Evolutionary conservation across 805 yeast genomes (phyloP).

Genomic region (Pichia membranifaciens): DNA sequence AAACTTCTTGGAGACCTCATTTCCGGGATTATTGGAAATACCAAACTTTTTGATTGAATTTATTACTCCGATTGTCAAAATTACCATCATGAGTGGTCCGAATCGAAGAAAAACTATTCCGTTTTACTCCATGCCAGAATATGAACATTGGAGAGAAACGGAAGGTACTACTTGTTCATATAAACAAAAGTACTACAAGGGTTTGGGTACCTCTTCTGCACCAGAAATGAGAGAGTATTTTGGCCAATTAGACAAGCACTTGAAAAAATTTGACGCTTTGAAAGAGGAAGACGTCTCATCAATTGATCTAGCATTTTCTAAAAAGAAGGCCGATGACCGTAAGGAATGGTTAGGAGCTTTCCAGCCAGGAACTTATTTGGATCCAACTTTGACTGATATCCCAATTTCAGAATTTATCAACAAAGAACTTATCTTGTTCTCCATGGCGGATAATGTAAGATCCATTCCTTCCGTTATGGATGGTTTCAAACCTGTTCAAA

Average conservation of each 20-base stretch:
- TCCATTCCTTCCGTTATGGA: constrained; percentile 92
- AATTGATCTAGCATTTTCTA: constrained; percentile 90
- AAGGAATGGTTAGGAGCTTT: constrained; percentile 93
- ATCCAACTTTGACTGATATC: constrained; percentile 65
- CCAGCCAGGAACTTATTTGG: constrained; percentile 87
- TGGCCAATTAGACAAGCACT: constrained; percentile 74
- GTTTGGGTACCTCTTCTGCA: constrained; percentile 91
- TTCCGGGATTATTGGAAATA: constrained; percentile 85
- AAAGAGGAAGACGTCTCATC: constrained; percentile 69
- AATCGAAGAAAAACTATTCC: constrained; percentile 50
- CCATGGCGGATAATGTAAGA: constrained; percentile 94
- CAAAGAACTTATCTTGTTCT: constrained; percentile 88
- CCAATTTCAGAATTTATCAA: constrained; percentile 93
- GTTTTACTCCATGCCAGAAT: constrained; percentile 93
- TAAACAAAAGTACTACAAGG: constrained; percentile 95
- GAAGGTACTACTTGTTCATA: constrained; percentile 73
- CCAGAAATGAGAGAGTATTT: constrained; percentile 86
- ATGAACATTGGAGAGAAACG: constrained; percentile 84
- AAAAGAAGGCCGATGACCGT: constrained; percentile 93
- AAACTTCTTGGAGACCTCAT: constrained; percentile 86
- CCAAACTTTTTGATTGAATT: constrained; percentile 93
- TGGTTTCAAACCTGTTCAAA: constrained; percentile 95
- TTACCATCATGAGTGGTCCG: constrained; percentile 62
- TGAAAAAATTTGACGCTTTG: constrained; percentile 77
- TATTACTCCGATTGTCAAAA: constrained; percentile 94